phyloP scores from a whole-genome alignment of 331 rosid genomes.

The Cydonia oblonga region DNA sequence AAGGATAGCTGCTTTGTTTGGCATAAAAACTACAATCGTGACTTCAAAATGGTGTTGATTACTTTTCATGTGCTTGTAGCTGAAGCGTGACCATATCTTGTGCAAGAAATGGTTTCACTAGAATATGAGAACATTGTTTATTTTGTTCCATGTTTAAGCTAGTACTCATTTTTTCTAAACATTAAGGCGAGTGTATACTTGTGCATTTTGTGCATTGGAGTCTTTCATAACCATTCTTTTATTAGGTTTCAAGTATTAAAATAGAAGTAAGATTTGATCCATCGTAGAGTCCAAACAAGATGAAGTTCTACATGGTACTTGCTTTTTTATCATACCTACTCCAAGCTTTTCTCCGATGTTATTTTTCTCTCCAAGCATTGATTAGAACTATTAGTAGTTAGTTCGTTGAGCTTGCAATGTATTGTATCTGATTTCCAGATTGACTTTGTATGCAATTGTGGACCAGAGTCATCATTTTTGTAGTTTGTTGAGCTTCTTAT shows the following conservation, averaged over 20 bases:
- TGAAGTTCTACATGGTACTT: constrained; percentile 10
- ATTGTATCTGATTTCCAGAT: constrained; percentile 4
- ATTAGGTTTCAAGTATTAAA: background rate
- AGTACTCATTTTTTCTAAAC: no score
- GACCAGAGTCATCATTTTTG: background rate
- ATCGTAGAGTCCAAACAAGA: constrained; percentile 8
- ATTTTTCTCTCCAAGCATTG: no score
- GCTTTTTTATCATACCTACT: background rate
- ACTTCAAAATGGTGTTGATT: background rate
- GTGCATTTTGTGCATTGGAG: background rate
- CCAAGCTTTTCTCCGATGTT: background rate
- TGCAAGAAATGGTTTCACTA: background rate
- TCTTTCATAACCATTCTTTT: background rate
- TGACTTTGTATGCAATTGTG: background rate
- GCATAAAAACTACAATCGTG: background rate
- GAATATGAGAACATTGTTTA: no score
- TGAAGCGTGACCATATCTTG: background rate
- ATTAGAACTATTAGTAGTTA: background rate
- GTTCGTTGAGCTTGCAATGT: background rate
- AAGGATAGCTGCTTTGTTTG: background rate
- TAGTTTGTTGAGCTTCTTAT: background rate
- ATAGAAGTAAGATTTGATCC: constrained; percentile 1
- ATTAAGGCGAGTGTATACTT: background rate
- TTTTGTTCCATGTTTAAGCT: background rate
- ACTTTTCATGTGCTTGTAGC: background rate